Percentiles rank a stretch among this genome's conserved stretches.
Evolutionary conservation across 176 grass and related monocot genomes (phyloP).

Genomic region (Zizania latifolia): DNA sequence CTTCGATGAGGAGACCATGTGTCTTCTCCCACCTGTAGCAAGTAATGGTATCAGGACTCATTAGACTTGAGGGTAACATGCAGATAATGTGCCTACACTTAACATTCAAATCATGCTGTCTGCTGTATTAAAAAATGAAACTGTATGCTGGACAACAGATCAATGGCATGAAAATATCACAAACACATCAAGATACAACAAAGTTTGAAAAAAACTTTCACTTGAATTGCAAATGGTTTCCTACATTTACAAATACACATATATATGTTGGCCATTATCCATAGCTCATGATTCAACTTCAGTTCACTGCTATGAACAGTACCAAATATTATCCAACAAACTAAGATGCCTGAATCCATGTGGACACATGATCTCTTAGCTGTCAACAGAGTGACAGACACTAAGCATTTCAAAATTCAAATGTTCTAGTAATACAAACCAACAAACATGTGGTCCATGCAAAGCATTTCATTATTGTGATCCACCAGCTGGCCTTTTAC

Average conservation of each 20-base stretch:
- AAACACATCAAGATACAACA: neutral
- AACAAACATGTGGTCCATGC: neutral
- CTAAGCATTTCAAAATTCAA: neutral
- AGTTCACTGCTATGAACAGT: neutral
- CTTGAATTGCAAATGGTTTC: neutral
- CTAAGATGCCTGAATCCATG: conserved; percentile 4
- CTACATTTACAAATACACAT: neutral
- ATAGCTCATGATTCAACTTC: neutral
- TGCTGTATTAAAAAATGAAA: conserved; percentile 1
- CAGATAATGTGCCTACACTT: neutral
- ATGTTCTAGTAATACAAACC: neutral
- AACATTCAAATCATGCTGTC: conserved; percentile 20
- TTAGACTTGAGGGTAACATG: neutral
- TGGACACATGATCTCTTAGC: neutral
- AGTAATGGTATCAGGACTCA: conserved; percentile 3
- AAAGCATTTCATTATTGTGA: neutral
- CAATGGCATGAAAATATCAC: neutral
- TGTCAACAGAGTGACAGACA: neutral
- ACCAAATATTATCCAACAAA: neutral
- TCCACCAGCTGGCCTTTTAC: too few species aligned
- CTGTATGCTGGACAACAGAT: neutral
- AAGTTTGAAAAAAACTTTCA: neutral
- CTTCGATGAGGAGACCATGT: conserved; percentile 83
- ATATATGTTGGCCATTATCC: neutral
- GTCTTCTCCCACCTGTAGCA: conserved; percentile 81